Conservation (phyloP, 2,329 filamentous ascomycete genomes). For the Pseudogymnoascus sp. region DNA sequence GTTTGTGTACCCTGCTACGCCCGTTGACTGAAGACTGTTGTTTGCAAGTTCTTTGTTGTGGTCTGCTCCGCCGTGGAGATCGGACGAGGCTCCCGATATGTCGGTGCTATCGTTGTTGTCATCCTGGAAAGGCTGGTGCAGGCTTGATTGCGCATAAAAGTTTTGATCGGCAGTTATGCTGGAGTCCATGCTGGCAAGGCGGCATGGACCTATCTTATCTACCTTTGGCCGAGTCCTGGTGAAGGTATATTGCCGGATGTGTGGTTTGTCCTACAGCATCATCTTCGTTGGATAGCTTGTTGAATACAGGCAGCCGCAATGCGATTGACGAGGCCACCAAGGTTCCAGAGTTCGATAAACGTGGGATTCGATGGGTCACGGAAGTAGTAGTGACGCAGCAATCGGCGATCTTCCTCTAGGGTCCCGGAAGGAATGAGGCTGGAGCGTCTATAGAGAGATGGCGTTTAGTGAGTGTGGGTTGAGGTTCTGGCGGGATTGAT, state of each 20-base stretch:
- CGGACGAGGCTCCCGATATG: not conserved
- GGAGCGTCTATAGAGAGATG: not conserved
- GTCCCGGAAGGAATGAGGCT: not conserved
- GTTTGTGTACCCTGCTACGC: not conserved
- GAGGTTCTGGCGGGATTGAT: not conserved
- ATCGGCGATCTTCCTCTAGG: not conserved
- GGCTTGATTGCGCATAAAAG: constrained; percentile 19
- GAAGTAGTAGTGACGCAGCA: not conserved
- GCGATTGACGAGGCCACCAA: not conserved
- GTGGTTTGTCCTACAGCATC: not conserved
- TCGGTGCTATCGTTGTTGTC: not conserved
- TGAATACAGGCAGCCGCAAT: not conserved
- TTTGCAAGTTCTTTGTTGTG: not conserved
- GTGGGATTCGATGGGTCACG: not conserved
- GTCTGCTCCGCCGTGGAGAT: not conserved
- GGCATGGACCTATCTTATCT: not conserved
- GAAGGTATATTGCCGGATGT: not conserved
- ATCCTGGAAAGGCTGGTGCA: not conserved
- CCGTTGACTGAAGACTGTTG: not conserved
- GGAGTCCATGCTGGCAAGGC: constrained; percentile 23
- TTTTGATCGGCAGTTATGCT: constrained; percentile 27
- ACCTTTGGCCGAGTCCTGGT: constrained; percentile 1
- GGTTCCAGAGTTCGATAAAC: not conserved
- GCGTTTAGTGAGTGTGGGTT: not conserved
- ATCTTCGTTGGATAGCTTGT: not conserved